Evolutionary conservation across 352 stramenopile species (phyloP).

Genomic region (Phytophthora sp.): DNA sequence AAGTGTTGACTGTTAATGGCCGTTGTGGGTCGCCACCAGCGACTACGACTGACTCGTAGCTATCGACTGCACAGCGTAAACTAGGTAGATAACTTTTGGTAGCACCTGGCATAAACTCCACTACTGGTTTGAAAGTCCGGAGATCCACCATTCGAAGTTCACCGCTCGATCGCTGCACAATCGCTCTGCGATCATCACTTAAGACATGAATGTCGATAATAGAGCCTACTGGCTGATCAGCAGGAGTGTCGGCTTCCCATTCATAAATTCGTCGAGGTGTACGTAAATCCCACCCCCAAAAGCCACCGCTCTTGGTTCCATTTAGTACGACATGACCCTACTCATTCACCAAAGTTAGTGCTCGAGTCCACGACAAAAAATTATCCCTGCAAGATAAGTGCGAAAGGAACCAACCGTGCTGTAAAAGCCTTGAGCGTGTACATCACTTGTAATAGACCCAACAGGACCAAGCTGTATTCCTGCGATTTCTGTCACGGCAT

Average conservation of each 20-base stretch:
- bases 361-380: neutral
- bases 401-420: constrained; percentile 35
- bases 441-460: constrained; percentile 39
- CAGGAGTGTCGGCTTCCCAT: constrained; percentile 7
- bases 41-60: constrained; percentile 43
- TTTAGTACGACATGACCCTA: constrained; percentile 55
- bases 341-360: neutral
- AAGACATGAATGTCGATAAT: constrained; percentile 51
- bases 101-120: constrained; percentile 37
- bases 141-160: constrained; percentile 55
- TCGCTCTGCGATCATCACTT: constrained; percentile 37
- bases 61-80: constrained; percentile 44
- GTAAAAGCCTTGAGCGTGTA: constrained; percentile 53
- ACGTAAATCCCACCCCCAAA: constrained; percentile 63
- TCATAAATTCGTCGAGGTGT: constrained; percentile 32
- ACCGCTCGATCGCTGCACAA: constrained; percentile 55
- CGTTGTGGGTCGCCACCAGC: constrained; percentile 28
- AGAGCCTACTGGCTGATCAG: constrained; percentile 8
- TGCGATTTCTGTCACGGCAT: constrained; percentile 8
- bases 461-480: constrained; percentile 22
- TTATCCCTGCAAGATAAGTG: neutral
- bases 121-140: constrained; percentile 40
- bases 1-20: constrained; percentile 33
- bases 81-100: constrained; percentile 37
- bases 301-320: constrained; percentile 47